Conservation (phyloP, 306 rosid genomes). For the Alnus rubra region DNA sequence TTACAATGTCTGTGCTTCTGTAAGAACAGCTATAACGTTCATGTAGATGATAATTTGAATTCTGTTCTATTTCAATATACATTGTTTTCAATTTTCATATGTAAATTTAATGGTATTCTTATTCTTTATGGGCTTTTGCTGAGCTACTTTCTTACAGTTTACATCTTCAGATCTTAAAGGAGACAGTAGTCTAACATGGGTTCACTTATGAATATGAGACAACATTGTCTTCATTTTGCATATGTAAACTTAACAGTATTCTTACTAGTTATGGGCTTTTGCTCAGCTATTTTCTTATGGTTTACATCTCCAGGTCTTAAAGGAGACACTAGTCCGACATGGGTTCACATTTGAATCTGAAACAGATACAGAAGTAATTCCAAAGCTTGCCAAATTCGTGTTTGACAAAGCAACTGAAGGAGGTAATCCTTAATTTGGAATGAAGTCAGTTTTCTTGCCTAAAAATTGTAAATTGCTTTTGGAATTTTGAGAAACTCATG, state of each 20-base stretch:
- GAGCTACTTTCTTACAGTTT: conserved; percentile 15
- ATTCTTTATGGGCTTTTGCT: conserved; percentile 11
- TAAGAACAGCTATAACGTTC: neutral
- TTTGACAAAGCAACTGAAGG: conserved; percentile 88
- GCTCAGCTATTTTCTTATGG: conserved; percentile 18
- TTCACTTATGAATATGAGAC: conserved; percentile 86
- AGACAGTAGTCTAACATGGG: conserved; percentile 76
- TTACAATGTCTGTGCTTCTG: neutral
- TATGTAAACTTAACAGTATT: neutral
- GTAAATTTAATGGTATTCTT: neutral
- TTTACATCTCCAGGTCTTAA: conserved; percentile 69
- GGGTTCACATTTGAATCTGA: conserved; percentile 89
- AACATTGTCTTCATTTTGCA: too few species aligned
- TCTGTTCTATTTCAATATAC: neutral
- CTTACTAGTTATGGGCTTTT: conserved; percentile 5
- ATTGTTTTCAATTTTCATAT: neutral
- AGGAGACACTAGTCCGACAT: conserved; percentile 76
- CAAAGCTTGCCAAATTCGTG: conserved; percentile 93
- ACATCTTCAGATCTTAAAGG: conserved; percentile 80
- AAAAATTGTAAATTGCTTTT: neutral
- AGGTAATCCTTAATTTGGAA: conserved; percentile 40
- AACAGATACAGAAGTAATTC: conserved; percentile 96
- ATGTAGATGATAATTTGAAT: neutral
- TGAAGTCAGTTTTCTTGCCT: conserved; percentile 2
- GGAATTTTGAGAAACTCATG: neutral